phyloP scores from a whole-genome alignment of 495 filamentous ascomycete genomes.

The Hypoxylon subgilvum region DNA sequence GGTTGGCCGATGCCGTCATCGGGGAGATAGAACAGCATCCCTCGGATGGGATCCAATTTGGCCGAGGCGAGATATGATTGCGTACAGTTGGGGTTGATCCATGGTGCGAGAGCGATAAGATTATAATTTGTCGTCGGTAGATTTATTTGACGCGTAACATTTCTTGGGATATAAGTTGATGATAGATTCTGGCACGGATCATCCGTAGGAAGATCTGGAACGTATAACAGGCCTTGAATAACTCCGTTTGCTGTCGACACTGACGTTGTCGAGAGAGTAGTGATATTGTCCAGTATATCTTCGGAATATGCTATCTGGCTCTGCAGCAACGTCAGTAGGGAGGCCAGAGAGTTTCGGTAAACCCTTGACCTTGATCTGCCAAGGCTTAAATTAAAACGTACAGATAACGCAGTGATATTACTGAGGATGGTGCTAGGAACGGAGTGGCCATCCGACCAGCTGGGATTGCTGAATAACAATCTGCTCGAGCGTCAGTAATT shows the following conservation, averaged over 20 bases:
- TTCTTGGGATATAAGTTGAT: constrained; percentile 66
- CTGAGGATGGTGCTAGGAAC: constrained; percentile 54
- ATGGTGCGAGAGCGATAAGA: constrained; percentile 85
- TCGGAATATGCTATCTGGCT: constrained; percentile 69
- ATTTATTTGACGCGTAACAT: constrained; percentile 72
- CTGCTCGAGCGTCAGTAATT: constrained; percentile 39
- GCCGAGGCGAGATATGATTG: constrained; percentile 70
- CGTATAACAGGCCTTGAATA: constrained; percentile 78
- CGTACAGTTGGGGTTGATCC: constrained; percentile 75
- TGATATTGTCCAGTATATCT: constrained; percentile 64
- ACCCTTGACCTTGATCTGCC: background rate
- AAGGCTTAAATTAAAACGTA: constrained; percentile 38
- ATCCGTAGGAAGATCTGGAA: constrained; percentile 66
- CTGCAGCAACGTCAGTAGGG: constrained; percentile 46
- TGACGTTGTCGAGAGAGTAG: constrained; percentile 70
- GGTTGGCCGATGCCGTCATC: constrained; percentile 63
- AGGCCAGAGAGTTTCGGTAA: background rate
- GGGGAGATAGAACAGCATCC: constrained; percentile 78
- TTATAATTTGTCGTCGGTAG: constrained; percentile 69
- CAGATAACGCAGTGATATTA: constrained; percentile 56
- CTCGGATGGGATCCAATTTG: constrained; percentile 59
- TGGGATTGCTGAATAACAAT: constrained; percentile 57
- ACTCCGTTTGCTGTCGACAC: constrained; percentile 58
- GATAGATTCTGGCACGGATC: constrained; percentile 67
- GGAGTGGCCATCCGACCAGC: constrained; percentile 47